Evolutionary conservation across 768 basidiomycete species (phyloP), one percentile per base, ranked within the genome.

Genomic region (Psilocybe cubensis): DNA sequence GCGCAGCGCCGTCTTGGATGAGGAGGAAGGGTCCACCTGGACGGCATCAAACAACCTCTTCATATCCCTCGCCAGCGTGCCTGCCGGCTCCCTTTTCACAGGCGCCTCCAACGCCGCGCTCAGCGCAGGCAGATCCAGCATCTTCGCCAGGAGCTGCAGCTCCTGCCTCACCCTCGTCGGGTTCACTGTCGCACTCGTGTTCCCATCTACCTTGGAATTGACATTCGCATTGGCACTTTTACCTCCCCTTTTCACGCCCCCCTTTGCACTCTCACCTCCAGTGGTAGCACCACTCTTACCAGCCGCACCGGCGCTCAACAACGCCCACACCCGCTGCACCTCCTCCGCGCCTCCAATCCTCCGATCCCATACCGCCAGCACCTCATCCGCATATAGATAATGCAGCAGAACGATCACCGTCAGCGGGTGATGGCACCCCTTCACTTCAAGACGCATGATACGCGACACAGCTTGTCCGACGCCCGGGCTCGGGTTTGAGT

Each of bases 371-470:
- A 95, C 70, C 0, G 92, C 86, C 10, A 92, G 76, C 1, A 96
- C 71, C 38, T 87, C 82, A 68, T 99, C 96, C 1, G 91, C 82
- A 71, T 98, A 98, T n/a, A 98, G 71, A 66, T 94, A 98, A 21
- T 86, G 81, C 18, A 97, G 70, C 18, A 98, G 75, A 20, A 96
- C 79, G 14, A 97, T 81, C 14, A 89, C 71, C 0, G 92, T 75
- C 6, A 96, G 73, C 0, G 88, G 79, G 43, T n/a, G n/a, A n/a
- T 86, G 82, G 58, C 83, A 84, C 1, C 84, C 84, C 0, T 75
- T 66, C 42, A 96, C 64, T 17, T 68, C 67, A 1, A 90, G 67
- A 11, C 72, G 69, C 10, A 67, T 63, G 14, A n/a, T n/a, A n/a
- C n/a, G n/a, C n/a, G n/a, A n/a, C n/a, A n/a, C n/a, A 70, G 47